A percentile compares a stretch with the other conserved stretches of the same genome.
These are phyloP conservation scores for Mimosa bimucronata DNA, from an alignment of 306 rosid species.

Conservation along the genomic window DNA sequence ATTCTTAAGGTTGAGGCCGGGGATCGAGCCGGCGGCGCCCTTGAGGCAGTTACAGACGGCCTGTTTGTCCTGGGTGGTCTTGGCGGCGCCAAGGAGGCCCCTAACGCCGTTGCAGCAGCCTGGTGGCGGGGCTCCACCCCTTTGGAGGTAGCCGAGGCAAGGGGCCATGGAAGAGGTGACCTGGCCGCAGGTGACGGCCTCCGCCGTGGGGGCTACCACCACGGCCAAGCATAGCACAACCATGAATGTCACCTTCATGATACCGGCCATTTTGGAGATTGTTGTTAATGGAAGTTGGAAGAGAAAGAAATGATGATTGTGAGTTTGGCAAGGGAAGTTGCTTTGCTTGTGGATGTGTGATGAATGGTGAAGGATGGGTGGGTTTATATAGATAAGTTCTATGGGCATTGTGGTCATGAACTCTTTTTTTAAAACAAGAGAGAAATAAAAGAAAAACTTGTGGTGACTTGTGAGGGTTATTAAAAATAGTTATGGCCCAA, in stretches of 20 bases:
- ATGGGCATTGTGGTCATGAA: too few relatives aligned
- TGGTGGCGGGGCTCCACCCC: not conserved
- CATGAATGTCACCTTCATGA: slow-evolving; percentile 42
- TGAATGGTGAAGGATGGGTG: not conserved
- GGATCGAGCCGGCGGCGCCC: not conserved
- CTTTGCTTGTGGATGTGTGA: too few relatives aligned
- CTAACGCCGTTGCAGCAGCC: not conserved
- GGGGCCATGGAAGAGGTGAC: slow-evolving; percentile 19
- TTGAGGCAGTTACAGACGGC: slow-evolving; percentile 53
- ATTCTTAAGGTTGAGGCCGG: not conserved
- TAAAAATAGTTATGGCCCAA: too few relatives aligned
- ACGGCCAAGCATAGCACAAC: slow-evolving; percentile 31
- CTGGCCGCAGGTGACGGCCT: slow-evolving; percentile 45
- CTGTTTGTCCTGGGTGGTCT: slow-evolving; percentile 46
- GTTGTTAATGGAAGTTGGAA: too few relatives aligned
- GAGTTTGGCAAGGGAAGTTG: too few relatives aligned
- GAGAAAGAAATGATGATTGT: too few relatives aligned
- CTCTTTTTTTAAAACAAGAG: too few relatives aligned
- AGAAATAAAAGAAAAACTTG: too few relatives aligned
- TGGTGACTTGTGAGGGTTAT: too few relatives aligned
- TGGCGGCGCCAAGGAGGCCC: slow-evolving; percentile 42
- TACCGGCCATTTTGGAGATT: slow-evolving; percentile 30
- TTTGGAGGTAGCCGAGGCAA: slow-evolving; percentile 21
- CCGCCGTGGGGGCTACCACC: slow-evolving; percentile 34
- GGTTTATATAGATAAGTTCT: not conserved